Conservation (phyloP, 2,329 filamentous ascomycete genomes). For the Paramyrothecium roridum region DNA sequence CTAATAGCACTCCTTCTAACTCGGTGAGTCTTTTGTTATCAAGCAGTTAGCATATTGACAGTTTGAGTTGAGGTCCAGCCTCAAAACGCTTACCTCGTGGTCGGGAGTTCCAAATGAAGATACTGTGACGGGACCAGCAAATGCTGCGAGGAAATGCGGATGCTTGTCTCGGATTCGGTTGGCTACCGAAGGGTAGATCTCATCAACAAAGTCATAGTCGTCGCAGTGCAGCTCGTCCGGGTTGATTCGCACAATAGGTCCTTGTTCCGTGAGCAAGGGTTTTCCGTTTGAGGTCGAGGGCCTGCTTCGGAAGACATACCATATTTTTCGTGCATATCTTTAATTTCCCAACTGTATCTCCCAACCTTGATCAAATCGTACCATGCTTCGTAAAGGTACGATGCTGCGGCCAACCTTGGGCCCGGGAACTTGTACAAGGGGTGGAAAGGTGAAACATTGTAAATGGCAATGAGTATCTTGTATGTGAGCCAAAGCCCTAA, state of each 20-base stretch:
- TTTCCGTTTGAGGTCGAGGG: not conserved
- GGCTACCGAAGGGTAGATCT: conserved; percentile 28
- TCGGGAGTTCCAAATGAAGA: conserved; percentile 3
- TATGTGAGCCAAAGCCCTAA: conserved; percentile 23
- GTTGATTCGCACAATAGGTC: conserved; percentile 34
- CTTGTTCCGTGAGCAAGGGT: conserved; percentile 8
- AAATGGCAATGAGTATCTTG: conserved; percentile 20
- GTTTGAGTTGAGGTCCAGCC: too few species aligned
- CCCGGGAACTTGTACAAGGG: conserved; percentile 34
- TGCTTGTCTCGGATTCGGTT: conserved; percentile 20
- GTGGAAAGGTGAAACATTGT: conserved; percentile 37
- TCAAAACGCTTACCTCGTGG: conserved; percentile 10
- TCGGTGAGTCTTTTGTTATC: conserved; percentile 29
- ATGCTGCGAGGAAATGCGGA: conserved; percentile 2
- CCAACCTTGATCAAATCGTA: conserved; percentile 32
- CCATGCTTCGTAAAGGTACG: conserved; percentile 33
- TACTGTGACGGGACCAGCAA: conserved; percentile 1
- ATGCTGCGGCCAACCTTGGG: conserved; percentile 29
- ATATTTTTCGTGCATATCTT: conserved; percentile 32
- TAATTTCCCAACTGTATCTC: conserved; percentile 29
- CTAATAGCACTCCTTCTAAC: conserved; percentile 23
- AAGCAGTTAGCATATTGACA: too few species aligned
- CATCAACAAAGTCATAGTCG: conserved; percentile 31
- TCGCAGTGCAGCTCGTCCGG: conserved; percentile 36
- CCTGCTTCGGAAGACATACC: conserved; percentile 14